These are phyloP conservation scores for Smallanthus sonchifolius DNA, from an alignment of 129 eudicot species.

Conservation along the genomic window DNA sequence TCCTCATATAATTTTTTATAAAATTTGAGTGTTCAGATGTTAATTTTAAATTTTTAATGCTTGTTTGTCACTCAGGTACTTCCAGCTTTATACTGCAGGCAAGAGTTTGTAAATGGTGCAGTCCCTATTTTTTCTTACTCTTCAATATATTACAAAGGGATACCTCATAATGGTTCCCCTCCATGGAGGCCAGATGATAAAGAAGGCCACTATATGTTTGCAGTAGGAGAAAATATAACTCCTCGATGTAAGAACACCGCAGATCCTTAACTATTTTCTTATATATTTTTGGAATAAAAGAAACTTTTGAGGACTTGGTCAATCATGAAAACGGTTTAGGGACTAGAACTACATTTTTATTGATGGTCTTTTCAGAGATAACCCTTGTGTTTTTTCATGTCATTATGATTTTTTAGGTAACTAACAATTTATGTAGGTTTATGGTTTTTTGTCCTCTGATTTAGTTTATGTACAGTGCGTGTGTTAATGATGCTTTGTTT, in stretches of 20 bases:
- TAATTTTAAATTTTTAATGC: neutral
- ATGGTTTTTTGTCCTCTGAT: neutral
- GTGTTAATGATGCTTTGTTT: conserved; percentile 10
- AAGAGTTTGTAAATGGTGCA: conserved; percentile 50
- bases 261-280: neutral
- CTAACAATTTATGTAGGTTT: neutral
- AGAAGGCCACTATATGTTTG: conserved; percentile 81
- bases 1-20: neutral
- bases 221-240: conserved; percentile 74
- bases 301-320: neutral
- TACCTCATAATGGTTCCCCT: conserved; percentile 74
- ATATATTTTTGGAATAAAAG: neutral
- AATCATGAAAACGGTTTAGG: neutral
- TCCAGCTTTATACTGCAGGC: conserved; percentile 64
- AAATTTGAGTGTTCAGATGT: neutral
- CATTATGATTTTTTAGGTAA: neutral
- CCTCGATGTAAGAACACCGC: conserved; percentile 66
- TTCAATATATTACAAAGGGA: conserved; percentile 76
- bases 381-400: neutral
- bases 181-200: conserved; percentile 93
- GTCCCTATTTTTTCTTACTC: conserved; percentile 72
- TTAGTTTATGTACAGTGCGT: neutral
- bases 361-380: neutral
- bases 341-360: neutral
- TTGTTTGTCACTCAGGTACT: conserved; percentile 49